Conservation (phyloP, 140 eudicot genomes). For the Erigeron philadelphicus region DNA sequence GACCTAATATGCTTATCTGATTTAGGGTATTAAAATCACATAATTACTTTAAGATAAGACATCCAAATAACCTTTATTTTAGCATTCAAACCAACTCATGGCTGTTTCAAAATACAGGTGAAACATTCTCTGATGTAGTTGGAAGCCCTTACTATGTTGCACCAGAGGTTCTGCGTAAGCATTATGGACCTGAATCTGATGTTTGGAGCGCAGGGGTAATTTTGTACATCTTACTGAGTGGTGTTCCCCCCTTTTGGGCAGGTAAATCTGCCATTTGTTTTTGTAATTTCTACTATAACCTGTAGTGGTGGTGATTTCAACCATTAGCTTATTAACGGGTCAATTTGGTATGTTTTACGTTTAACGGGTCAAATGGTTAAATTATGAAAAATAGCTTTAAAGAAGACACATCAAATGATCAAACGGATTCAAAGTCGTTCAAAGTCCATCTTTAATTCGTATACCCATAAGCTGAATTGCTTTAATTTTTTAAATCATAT, state of each 20-base stretch:
- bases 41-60: not conserved
- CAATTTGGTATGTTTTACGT: no score
- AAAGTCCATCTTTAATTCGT: no score
- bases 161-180: slow-evolving; percentile 79
- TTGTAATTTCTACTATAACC: not conserved
- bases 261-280: slow-evolving; percentile 33
- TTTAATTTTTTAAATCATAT: no score
- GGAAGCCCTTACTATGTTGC: slow-evolving; percentile 91
- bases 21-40: not conserved
- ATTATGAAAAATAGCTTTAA: no score
- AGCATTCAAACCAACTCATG: not conserved
- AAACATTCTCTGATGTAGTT: slow-evolving; percentile 65
- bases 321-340: no score
- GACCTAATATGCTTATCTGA: not conserved
- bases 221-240: slow-evolving; percentile 71
- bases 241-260: slow-evolving; percentile 93
- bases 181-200: slow-evolving; percentile 84
- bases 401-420: no score
- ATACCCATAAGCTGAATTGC: no score
- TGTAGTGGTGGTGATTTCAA: no score
- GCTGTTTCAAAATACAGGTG: slow-evolving; percentile 37
- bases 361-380: no score
- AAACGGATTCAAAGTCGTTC: no score
- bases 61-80: not conserved
- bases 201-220: slow-evolving; percentile 95